Evolutionary conservation across 2,329 filamentous ascomycete genomes (phyloP), one percentile per base, ranked within the genome.

Genomic region (Fusarium virguliforme): DNA sequence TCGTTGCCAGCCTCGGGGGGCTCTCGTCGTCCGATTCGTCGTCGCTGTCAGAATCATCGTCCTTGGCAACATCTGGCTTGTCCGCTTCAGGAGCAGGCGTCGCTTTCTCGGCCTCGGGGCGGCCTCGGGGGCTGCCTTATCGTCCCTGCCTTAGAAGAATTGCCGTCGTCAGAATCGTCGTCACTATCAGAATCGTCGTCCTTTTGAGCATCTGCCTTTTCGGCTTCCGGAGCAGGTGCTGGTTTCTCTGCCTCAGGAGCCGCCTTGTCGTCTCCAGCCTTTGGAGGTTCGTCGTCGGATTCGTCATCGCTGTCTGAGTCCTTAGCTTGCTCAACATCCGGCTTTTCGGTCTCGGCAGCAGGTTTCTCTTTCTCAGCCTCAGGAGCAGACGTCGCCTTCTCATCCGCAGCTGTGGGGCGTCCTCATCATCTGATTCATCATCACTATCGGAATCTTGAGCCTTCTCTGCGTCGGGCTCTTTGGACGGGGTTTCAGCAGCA

Each of bases 391-490:
- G 15, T 9, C 10, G 32, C 51, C 18, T 40, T 41, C 18, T 34
- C 12, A 26, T 40, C 32, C 34, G 56, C 43, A 15, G 30, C 60
- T 34, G 56, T 46, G 34, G 40, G 28, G 34, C 13, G 12, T 56
- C 53, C 30, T 61, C 62, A 18, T 30, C 35, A 38, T 41, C 40
- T 32, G 43, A 53, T 10, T 46, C 53, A 10, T 72, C 38, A 8
- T 60, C 48, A 8, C 30, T 34, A 41, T 60, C 50, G 54, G 51
- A 41, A 41, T 62, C 41, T 12, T 64, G 50, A 8, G 32, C 28
- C 18, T 61, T n/a, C 26, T 57, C 64, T 24, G 41, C 64, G n/a
- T 58, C 62, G 22, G 8, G 6, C 24, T 70, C 40, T 12, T 57
- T 38, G 34, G 18, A 28, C 2, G 48, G 13, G 41, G 35, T n/a